Evolutionary conservation across 495 filamentous ascomycete genomes (phyloP).

Genomic region (Neurospora cerealis): DNA sequence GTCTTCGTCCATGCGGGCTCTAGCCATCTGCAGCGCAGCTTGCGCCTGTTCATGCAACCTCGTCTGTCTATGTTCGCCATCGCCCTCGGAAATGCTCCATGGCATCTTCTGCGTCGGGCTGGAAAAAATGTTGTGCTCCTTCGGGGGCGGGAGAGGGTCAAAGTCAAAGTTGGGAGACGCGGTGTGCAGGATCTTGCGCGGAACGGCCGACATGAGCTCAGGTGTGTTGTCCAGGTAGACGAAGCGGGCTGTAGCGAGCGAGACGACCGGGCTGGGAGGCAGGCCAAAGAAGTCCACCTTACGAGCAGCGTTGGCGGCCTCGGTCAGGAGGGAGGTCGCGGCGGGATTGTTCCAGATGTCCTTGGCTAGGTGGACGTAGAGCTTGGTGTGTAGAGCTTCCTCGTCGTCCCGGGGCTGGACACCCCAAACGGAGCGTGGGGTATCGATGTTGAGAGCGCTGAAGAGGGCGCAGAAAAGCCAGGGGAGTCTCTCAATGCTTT

Average conservation of each 20-base stretch:
- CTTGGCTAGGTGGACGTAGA: constrained; percentile 72
- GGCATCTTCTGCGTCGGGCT: constrained; percentile 25
- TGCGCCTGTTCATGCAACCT: background rate
- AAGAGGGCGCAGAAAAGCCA: constrained; percentile 76
- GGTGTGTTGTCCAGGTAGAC: constrained; percentile 67
- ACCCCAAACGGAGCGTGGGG: constrained; percentile 75
- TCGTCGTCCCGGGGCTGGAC: constrained; percentile 52
- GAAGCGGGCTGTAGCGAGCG: constrained; percentile 61
- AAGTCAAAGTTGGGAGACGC: constrained; percentile 47
- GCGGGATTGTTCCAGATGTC: constrained; percentile 86
- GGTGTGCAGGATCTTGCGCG: constrained; percentile 38
- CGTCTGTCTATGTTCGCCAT: background rate
- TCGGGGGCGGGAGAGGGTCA: constrained; percentile 57
- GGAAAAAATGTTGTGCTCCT: constrained; percentile 36
- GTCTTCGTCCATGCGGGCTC: background rate
- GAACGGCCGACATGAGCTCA: constrained; percentile 49
- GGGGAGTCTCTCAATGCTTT: constrained; percentile 61
- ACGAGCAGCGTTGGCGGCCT: constrained; percentile 51
- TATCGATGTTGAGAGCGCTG: constrained; percentile 61
- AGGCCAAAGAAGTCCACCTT: constrained; percentile 35
- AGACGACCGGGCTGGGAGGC: constrained; percentile 21
- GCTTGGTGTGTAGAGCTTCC: constrained; percentile 64
- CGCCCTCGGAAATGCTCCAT: constrained; percentile 9
- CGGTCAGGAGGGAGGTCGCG: constrained; percentile 56
- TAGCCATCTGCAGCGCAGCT: background rate